Evolutionary conservation across 1,139 yeast species (phyloP), one percentile per base, ranked within the genome.

Genomic region (Geotrichum australiense): DNA sequence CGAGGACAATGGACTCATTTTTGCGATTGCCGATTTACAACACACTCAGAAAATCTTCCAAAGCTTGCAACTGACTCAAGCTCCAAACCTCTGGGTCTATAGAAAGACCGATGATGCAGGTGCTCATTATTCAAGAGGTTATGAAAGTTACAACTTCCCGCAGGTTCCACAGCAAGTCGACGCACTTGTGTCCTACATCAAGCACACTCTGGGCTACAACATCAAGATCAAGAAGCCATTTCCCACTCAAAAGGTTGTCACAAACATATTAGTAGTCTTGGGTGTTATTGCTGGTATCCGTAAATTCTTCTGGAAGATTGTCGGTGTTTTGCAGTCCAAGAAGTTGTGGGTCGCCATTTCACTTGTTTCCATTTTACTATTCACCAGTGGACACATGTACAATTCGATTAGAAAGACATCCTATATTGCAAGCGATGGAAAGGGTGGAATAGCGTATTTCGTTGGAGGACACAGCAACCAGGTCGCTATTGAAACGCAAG

Each of bases 311-410:
- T 38, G 50, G n/a, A 34, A 57, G 19, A 55, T 71, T 28, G 23
- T 53, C 7, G 50, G 53, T 22, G 37, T 74, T 24, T 48, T 62
- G 23, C 58, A 61, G 26, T 62, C 69, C 35, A 70, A 65, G 48
- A 73, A 74, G 48, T 55, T 81, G 40, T 86, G 95, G 95, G 79
- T 81, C 38, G 73, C 76, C 3, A 44, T 71, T 12, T 70, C 84
- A 3, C 66, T 84, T 18, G 66, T 82, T 34, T 56, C 74, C 11
- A 72, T 85, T 21, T 68, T 89, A 49, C 65, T 87, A 54, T 84
- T 89, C 68, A 79, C 76, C 41, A 71, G 93, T 10, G 98, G 98
- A 12, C 84, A 87, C 64, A 91, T 91, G 98, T 91, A 78, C 72
- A 87, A 86, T 61, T 76, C 77, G 53, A 91, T 91, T 50, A 77